These are phyloP conservation scores for Nakazawaea populi DNA, from an alignment of 805 yeast genomes.

Conservation along the genomic window DNA sequence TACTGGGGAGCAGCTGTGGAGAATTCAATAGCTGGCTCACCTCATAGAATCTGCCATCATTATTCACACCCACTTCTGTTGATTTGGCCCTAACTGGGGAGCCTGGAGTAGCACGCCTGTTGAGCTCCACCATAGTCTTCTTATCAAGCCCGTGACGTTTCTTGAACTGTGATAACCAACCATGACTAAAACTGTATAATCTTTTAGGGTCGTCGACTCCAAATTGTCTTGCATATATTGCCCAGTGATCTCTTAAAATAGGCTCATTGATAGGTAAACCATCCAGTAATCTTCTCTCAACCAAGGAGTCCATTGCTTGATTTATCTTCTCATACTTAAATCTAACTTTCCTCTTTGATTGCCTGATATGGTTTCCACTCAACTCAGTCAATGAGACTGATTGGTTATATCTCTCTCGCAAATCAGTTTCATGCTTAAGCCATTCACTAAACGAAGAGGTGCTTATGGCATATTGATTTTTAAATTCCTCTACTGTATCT, in stretches of 20 bases:
- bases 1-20: neutral
- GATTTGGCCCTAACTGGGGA: slow-evolving; percentile 18
- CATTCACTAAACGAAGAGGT: slow-evolving; percentile 58
- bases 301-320: slow-evolving; percentile 51
- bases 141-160: slow-evolving; percentile 46
- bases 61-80: slow-evolving; percentile 18
- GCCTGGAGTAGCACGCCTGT: neutral
- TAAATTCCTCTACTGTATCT: slow-evolving; percentile 50
- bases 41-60: slow-evolving; percentile 8
- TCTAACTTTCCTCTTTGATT: slow-evolving; percentile 38
- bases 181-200: slow-evolving; percentile 49
- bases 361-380: slow-evolving; percentile 17
- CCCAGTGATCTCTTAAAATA: slow-evolving; percentile 51
- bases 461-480: slow-evolving; percentile 45
- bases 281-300: slow-evolving; percentile 34
- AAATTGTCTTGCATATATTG: slow-evolving; percentile 43
- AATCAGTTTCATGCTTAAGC: slow-evolving; percentile 47
- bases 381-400: slow-evolving; percentile 19
- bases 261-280: slow-evolving; percentile 50
- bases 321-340: slow-evolving; percentile 55
- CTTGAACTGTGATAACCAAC: slow-evolving; percentile 59
- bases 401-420: slow-evolving; percentile 38
- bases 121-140: slow-evolving; percentile 22
- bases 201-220: slow-evolving; percentile 61
- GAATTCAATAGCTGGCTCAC: slow-evolving; percentile 9